These are phyloP conservation scores for Eimeria necatrix DNA, from an alignment of 169 alveolate species.

Conservation along the genomic window DNA sequence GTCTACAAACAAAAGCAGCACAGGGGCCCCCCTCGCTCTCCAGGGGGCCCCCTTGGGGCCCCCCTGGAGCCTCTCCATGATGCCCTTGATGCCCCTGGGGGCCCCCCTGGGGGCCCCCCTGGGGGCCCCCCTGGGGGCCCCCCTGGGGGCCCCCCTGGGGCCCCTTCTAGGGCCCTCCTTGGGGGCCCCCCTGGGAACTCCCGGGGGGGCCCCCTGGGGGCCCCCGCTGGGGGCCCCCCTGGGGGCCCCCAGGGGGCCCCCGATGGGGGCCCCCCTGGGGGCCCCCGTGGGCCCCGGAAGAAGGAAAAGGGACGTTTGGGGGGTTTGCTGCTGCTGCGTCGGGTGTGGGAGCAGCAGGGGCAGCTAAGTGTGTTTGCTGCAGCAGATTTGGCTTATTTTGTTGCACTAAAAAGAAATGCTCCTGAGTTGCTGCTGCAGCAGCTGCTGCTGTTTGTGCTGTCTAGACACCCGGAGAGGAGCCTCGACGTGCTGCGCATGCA, in stretches of 20 bases:
- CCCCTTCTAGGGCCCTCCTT: neutral
- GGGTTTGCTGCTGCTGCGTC: constrained; percentile 39
- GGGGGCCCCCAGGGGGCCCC: no score
- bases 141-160: no score
- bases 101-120: no score
- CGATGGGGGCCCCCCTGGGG: no score
- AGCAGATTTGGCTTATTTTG: constrained; percentile 46
- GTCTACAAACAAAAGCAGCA: constrained; percentile 13
- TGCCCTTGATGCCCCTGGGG: no score
- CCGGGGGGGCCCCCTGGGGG: neutral
- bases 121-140: no score
- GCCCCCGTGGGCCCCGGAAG: neutral
- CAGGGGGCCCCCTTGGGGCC: no score
- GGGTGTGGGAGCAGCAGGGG: constrained; percentile 65
- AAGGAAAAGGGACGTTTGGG: neutral
- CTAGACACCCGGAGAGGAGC: constrained; percentile 44
- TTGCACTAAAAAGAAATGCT: constrained; percentile 39
- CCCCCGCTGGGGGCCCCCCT: no score
- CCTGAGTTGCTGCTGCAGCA: constrained; percentile 67
- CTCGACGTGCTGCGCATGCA: constrained; percentile 44
- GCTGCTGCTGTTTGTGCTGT: constrained; percentile 22
- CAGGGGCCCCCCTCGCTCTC: no score
- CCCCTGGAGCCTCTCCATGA: no score
- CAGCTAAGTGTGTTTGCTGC: constrained; percentile 11
- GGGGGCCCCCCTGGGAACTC: neutral